A percentile compares a stretch with the other conserved stretches of the same genome.
Conservation (phyloP, 2,329 filamentous ascomycete species). For the Mollisia scopiformis region DNA sequence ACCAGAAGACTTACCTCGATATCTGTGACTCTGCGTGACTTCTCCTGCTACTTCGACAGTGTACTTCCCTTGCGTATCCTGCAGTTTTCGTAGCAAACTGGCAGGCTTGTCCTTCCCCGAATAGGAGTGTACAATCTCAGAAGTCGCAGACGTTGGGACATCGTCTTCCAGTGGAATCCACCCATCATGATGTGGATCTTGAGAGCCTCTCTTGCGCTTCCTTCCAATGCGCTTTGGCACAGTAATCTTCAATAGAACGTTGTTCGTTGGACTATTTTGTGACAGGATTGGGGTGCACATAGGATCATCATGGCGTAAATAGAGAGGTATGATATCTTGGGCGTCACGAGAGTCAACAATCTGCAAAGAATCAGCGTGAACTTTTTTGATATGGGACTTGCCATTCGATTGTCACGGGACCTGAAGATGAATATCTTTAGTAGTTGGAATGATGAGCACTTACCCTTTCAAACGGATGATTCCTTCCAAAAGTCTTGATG, state of each 20-base stretch:
- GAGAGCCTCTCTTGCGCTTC: slow-evolving; percentile 79
- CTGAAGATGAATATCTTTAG: not conserved
- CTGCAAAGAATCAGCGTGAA: slow-evolving; percentile 37
- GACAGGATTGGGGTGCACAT: slow-evolving; percentile 80
- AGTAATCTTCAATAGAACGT: slow-evolving; percentile 83
- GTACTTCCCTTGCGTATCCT: slow-evolving; percentile 72
- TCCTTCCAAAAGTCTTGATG: slow-evolving; percentile 59
- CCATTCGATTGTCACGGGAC: too few relatives aligned
- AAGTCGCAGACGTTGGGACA: slow-evolving; percentile 9
- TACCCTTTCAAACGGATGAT: slow-evolving; percentile 33
- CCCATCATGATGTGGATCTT: slow-evolving; percentile 50
- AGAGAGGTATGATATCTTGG: slow-evolving; percentile 64
- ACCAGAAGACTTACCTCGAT: slow-evolving; percentile 60
- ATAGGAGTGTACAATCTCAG: slow-evolving; percentile 43
- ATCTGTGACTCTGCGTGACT: slow-evolving; percentile 82
- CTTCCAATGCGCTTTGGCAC: slow-evolving; percentile 86
- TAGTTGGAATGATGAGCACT: slow-evolving; percentile 10
- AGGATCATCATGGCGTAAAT: slow-evolving; percentile 78
- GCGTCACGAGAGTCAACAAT: slow-evolving; percentile 47
- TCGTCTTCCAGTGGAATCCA: not conserved
- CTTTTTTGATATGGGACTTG: too few relatives aligned
- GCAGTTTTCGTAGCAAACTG: slow-evolving; percentile 63
- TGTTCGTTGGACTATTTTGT: slow-evolving; percentile 74
- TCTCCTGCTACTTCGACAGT: slow-evolving; percentile 70
- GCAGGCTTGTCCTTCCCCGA: slow-evolving; percentile 55